Evolutionary conservation across 2,329 filamentous ascomycete genomes (phyloP), one percentile per base, ranked within the genome.

Genomic region (Clonostachys solani): DNA sequence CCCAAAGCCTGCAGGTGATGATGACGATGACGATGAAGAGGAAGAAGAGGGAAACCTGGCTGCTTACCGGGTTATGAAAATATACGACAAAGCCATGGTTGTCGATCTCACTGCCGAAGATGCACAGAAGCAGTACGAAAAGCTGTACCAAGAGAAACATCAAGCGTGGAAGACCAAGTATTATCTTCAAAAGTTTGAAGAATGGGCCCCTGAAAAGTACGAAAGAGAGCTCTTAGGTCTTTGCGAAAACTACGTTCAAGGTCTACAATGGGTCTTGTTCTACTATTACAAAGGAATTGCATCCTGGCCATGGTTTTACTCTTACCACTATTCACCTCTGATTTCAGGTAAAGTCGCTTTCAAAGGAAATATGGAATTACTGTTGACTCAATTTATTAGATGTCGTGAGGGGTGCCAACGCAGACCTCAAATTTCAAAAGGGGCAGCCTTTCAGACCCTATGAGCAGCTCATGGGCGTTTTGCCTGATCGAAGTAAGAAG

Each of bases 221-320:
- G 83, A 72, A 16, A 58, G 83, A 38, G 90, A 95, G 65, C 77
- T 97, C 61, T 84, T 76, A 46, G 85, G 87, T 53, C 75, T 99
- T 50, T 87, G 89, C 23, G 91, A 97, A 67, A 99, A 97, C 68
- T 99, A 99, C 59, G 91, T 99, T 7, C 89, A 99, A 68, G 94
- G 94, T 51, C 72, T 99, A 50, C 94, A 99, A 65, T 99, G 94
- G 95, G 94, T 99, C 40, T 74, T 99, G 44, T 96, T 87, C 67
- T 99, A 99, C 73, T 99, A 99, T 69, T 99, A 99, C 70, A 86
- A 86, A 46, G 94, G 94, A 52, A 94, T 99, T 50, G 94, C 90
- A 15, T 97, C 92, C 12, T 99, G 94, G 94, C 91, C 94, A 13
- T 99, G 94, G 94, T 99, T 89, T 70, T 99, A 96, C 67, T 77